Percentiles rank a stretch among this genome's conserved stretches.
Conservation (phyloP, 1,139 yeast genomes). For the Lodderomyces pseudojiufengensis region DNA sequence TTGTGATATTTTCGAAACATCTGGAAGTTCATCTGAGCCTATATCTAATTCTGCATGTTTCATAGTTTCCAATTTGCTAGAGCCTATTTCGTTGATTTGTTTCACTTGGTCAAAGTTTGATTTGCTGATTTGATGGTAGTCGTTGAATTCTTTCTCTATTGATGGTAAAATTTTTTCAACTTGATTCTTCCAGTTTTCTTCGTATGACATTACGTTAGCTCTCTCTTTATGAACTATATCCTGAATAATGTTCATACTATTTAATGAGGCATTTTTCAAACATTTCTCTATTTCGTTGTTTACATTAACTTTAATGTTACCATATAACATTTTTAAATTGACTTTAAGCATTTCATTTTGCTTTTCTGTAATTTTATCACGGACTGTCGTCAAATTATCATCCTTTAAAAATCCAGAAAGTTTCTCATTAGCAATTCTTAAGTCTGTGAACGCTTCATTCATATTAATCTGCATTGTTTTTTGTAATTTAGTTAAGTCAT, state of each 20-base stretch:
- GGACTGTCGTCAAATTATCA: conserved; percentile 13
- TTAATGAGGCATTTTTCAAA: conserved; percentile 8
- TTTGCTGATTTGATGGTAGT: conserved; percentile 5
- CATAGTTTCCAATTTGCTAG: conserved; percentile 4
- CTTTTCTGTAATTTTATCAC: conserved; percentile 6
- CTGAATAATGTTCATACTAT: conserved; percentile 6
- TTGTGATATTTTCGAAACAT: conserved; percentile 10
- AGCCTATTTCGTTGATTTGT: neutral
- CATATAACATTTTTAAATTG: conserved; percentile 6
- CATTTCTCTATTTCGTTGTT: conserved; percentile 8
- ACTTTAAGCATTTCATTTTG: conserved; percentile 9
- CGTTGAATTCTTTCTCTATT: conserved; percentile 4
- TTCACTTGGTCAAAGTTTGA: conserved; percentile 3
- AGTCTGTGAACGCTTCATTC: conserved; percentile 12
- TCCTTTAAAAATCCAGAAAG: conserved; percentile 15
- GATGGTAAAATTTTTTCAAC: conserved; percentile 4
- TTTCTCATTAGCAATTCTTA: conserved; percentile 16
- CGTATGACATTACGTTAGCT: conserved; percentile 4
- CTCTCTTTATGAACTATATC: conserved; percentile 8
- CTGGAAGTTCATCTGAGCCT: conserved; percentile 8
- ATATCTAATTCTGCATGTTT: conserved; percentile 3
- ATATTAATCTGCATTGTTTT: conserved; percentile 4
- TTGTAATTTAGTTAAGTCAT: conserved; percentile 6
- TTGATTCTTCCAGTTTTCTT: conserved; percentile 9
- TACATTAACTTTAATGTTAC: conserved; percentile 7